A percentile compares a stretch with the other conserved stretches of the same genome.
phyloP scores from a whole-genome alignment of 2,329 filamentous ascomycete genomes.

The Aspergillus quadricinctus region DNA sequence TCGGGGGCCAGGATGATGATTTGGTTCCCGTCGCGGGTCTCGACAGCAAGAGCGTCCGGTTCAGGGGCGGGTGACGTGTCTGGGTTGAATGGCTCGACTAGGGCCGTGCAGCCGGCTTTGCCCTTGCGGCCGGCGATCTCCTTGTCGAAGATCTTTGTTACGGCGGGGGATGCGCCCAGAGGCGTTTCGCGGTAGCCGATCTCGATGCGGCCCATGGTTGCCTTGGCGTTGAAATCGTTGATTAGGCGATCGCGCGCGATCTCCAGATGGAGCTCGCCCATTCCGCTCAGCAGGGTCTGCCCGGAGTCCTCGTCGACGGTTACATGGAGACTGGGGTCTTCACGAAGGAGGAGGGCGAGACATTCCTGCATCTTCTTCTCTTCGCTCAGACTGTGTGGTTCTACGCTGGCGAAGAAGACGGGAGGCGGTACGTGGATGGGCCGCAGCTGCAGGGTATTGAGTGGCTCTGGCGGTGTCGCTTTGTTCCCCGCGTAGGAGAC shows the following conservation, averaged over 20 bases:
- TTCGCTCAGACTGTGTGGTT: constrained; percentile 71
- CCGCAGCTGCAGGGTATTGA: constrained; percentile 74
- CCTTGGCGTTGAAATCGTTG: constrained; percentile 83
- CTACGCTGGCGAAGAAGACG: constrained; percentile 93
- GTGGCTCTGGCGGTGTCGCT: constrained; percentile 60
- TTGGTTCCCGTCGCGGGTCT: constrained; percentile 65
- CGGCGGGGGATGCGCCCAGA: constrained; percentile 52
- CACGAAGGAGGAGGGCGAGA: constrained; percentile 72
- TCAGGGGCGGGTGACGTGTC: constrained; percentile 15
- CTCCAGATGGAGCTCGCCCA: constrained; percentile 94
- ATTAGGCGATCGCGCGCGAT: constrained; percentile 85
- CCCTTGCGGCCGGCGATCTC: constrained; percentile 75
- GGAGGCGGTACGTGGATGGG: constrained; percentile 87
- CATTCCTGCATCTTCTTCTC: constrained; percentile 75
- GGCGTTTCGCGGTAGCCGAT: constrained; percentile 92
- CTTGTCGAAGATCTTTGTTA: constrained; percentile 67
- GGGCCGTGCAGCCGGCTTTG: constrained; percentile 69
- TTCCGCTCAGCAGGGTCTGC: constrained; percentile 87
- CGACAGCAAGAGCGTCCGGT: constrained; percentile 36
- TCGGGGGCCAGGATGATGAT: constrained; percentile 54
- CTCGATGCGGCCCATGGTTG: constrained; percentile 80
- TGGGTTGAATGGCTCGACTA: constrained; percentile 56
- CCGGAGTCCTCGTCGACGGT: constrained; percentile 83
- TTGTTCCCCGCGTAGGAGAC: constrained; percentile 66
- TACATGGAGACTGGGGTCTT: constrained; percentile 89